These are phyloP conservation scores for bread wheat (Triticum aestivum) DNA, from an alignment of 176 grass and related monocot species.

Conservation along the genomic window IWGSC_CS_RefSeq_v2.1 NC_057799.1:569194400-569194899, in stretches of 20 bases:
- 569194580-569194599: no score
- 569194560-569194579: no score
- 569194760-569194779: neutral
- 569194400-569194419: no score
- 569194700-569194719: neutral
- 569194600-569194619: no score
- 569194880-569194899: conserved; percentile 16
- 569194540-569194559: no score
- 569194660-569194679: neutral
- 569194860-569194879: conserved; percentile 42
- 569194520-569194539: no score
- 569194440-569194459: no score
- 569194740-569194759: conserved; percentile 27
- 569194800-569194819: conserved; percentile 47
- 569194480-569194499: no score
- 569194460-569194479: no score
- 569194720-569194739: neutral
- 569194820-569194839: conserved; percentile 17
- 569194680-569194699: neutral
- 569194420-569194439: no score
- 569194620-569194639: no score
- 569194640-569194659: neutral
- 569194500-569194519: no score
- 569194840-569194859: neutral
- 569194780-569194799: conserved; percentile 30